Evolutionary conservation across 768 basidiomycete species (phyloP).

Genomic region (Trametes meyenii): DNA sequence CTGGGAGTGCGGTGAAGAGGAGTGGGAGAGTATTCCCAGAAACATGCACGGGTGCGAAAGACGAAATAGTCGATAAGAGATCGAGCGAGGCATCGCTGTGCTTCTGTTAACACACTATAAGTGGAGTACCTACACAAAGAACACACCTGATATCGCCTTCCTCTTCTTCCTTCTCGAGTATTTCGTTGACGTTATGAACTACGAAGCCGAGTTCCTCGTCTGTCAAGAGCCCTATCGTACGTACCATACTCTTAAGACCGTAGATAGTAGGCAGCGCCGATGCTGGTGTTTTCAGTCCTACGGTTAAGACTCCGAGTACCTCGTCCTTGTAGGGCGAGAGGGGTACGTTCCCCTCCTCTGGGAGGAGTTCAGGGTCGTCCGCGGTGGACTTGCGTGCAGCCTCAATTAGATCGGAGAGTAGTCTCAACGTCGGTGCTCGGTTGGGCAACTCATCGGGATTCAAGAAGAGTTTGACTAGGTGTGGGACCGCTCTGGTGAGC

Average conservation of each 20-base stretch:
- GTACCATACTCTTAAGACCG: slow-evolving; percentile 67
- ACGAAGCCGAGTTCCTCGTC: slow-evolving; percentile 79
- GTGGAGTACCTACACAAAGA: neutral
- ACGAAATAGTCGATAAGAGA: slow-evolving; percentile 64
- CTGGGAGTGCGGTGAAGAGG: slow-evolving; percentile 77
- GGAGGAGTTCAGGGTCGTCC: slow-evolving; percentile 25
- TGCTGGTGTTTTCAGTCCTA: slow-evolving; percentile 55
- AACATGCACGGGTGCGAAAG: slow-evolving; percentile 62
- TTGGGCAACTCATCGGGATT: slow-evolving; percentile 69
- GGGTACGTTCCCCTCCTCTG: slow-evolving; percentile 34
- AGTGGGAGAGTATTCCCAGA: slow-evolving; percentile 77
- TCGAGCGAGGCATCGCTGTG: slow-evolving; percentile 62
- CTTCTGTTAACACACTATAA: neutral
- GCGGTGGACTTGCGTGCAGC: slow-evolving; percentile 51
- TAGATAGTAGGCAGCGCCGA: slow-evolving; percentile 63
- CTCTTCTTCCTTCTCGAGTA: slow-evolving; percentile 53
- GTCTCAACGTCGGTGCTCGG: slow-evolving; percentile 64
- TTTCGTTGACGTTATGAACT: slow-evolving; percentile 74
- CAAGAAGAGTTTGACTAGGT: slow-evolving; percentile 76
- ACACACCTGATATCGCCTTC: slow-evolving; percentile 54
- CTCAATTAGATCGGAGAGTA: slow-evolving; percentile 67
- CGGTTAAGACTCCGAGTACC: slow-evolving; percentile 63
- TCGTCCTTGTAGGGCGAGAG: slow-evolving; percentile 75
- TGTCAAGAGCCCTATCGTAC: slow-evolving; percentile 61
- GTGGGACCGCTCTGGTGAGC: slow-evolving; percentile 68